Evolutionary conservation across 1,284 basidiomycete genomes (phyloP).

Genomic region (Ganoderma lucidum): DNA sequence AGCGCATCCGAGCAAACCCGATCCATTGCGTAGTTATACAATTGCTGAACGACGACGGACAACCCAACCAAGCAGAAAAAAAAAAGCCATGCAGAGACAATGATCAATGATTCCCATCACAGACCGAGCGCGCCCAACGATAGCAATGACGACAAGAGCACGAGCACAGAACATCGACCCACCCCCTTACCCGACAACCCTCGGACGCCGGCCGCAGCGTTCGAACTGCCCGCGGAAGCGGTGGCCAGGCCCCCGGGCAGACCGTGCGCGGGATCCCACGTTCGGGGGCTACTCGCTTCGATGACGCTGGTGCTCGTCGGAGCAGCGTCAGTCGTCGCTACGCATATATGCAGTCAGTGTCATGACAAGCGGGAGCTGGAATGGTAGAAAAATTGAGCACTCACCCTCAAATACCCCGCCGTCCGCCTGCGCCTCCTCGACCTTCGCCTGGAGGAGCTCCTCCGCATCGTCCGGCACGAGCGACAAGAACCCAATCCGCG

Average conservation of each 20-base stretch:
- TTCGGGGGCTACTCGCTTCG: background rate
- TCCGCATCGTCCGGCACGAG: slow-evolving; percentile 65
- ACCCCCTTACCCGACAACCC: background rate
- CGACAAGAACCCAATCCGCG: slow-evolving; percentile 73
- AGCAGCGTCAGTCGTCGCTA: slow-evolving; percentile 14
- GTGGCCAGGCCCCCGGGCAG: background rate
- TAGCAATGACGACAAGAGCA: slow-evolving; percentile 6
- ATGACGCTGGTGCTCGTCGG: slow-evolving; percentile 1
- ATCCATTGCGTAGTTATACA: slow-evolving; percentile 7
- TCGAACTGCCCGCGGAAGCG: background rate
- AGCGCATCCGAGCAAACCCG: background rate
- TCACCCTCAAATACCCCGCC: slow-evolving; percentile 44
- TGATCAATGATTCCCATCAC: background rate
- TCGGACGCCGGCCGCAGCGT: background rate
- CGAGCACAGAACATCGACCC: background rate
- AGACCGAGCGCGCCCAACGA: slow-evolving; percentile 13
- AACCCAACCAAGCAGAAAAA: slow-evolving; percentile 3
- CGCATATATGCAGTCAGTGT: slow-evolving; percentile 23
- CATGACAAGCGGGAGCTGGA: slow-evolving; percentile 8
- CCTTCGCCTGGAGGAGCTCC: slow-evolving; percentile 48
- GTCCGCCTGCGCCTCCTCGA: slow-evolving; percentile 46
- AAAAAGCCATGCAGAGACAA: background rate
- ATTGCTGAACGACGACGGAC: background rate
- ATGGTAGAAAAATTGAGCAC: background rate
- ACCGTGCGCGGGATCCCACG: slow-evolving; percentile 3